Evolutionary conservation across 2,329 filamentous ascomycete species (phyloP).

Genomic region (Seiridium cupressi): DNA sequence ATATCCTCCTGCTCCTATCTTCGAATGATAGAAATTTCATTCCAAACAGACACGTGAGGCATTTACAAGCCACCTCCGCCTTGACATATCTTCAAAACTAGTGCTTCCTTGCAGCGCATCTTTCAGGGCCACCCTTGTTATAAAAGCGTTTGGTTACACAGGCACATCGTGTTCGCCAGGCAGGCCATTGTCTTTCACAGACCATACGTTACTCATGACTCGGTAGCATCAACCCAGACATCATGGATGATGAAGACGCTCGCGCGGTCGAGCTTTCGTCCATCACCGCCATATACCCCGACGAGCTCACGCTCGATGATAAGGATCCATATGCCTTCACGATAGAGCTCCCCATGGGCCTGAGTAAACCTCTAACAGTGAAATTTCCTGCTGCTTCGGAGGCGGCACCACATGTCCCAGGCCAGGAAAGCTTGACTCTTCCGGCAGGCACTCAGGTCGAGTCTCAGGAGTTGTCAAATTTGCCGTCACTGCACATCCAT

Average conservation of each 20-base stretch:
- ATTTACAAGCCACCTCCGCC: no score
- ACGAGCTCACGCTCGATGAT: conserved; percentile 46
- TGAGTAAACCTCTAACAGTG: conserved; percentile 53
- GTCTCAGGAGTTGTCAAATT: conserved; percentile 51
- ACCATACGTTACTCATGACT: conserved; percentile 10
- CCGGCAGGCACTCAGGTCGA: conserved; percentile 24
- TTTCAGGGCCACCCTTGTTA: neutral
- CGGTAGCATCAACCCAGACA: conserved; percentile 21
- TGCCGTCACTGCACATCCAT: conserved; percentile 55
- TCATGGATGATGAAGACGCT: conserved; percentile 44
- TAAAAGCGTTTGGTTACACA: neutral
- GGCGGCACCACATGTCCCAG: conserved; percentile 21
- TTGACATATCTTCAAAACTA: no score
- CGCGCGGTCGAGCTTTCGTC: conserved; percentile 59
- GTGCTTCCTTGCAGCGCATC: no score
- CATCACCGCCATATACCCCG: conserved; percentile 65
- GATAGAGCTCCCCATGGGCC: conserved; percentile 57
- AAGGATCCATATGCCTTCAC: conserved; percentile 47
- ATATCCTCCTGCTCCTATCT: neutral
- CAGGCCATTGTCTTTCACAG: neutral
- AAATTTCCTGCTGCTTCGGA: conserved; percentile 50
- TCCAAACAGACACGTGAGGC: no score
- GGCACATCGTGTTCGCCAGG: neutral
- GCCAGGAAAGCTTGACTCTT: conserved; percentile 9
- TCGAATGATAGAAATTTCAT: no score